Conservation (phyloP, 1,139 yeast species). For the Hansenula anomala region DNA sequence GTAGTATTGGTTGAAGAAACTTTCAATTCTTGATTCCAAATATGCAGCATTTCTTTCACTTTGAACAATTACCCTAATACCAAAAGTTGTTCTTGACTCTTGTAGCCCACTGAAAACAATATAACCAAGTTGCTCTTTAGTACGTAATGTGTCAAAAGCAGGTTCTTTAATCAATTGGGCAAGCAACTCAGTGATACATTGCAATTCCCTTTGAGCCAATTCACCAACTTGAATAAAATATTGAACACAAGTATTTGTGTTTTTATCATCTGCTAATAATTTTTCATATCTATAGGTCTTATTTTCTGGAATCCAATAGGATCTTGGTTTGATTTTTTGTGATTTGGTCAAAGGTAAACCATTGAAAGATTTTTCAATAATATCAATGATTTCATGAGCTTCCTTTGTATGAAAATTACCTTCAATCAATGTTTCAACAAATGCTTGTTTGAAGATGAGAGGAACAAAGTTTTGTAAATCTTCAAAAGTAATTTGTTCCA, state of each 20-base stretch:
- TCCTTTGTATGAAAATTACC: constrained; percentile 67
- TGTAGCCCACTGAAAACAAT: constrained; percentile 80
- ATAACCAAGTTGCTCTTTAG: constrained; percentile 88
- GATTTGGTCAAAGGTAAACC: constrained; percentile 23
- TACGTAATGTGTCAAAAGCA: constrained; percentile 81
- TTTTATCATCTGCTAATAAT: constrained; percentile 56
- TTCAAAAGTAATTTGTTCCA: constrained; percentile 43
- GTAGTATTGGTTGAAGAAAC: constrained; percentile 41
- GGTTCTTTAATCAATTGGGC: constrained; percentile 80
- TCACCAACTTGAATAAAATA: constrained; percentile 68
- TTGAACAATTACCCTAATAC: constrained; percentile 77
- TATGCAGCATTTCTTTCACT: constrained; percentile 75
- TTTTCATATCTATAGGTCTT: constrained; percentile 46
- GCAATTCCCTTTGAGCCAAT: constrained; percentile 27
- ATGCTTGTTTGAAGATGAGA: constrained; percentile 39
- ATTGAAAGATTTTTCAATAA: constrained; percentile 31
- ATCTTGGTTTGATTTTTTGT: constrained; percentile 43
- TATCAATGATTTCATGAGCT: constrained; percentile 45
- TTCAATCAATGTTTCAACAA: constrained; percentile 66
- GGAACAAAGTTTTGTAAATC: constrained; percentile 46
- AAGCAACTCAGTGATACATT: constrained; percentile 58
- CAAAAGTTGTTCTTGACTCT: constrained; percentile 67
- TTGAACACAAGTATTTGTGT: constrained; percentile 83
- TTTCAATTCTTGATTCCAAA: constrained; percentile 72
- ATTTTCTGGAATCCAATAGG: constrained; percentile 42